Evolutionary conservation across 2,329 filamentous ascomycete genomes (phyloP).

Genomic region (Aspergillus intermedius): DNA sequence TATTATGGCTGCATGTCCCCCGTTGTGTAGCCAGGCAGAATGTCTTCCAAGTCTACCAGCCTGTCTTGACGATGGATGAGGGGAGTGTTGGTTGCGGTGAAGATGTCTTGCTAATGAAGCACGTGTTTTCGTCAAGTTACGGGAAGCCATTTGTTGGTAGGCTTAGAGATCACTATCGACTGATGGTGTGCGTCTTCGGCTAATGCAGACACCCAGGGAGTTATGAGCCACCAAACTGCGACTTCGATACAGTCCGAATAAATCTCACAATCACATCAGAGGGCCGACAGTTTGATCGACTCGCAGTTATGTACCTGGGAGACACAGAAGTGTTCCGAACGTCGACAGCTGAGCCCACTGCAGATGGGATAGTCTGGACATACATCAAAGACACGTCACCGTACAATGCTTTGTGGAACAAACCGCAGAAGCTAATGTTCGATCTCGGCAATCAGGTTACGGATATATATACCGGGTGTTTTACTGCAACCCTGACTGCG

Average conservation of each 20-base stretch:
- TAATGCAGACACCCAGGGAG: constrained; percentile 38
- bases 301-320: constrained; percentile 68
- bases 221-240: constrained; percentile 61
- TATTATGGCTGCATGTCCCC: not conserved
- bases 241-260: constrained; percentile 67
- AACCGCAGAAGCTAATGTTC: constrained; percentile 68
- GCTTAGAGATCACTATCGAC: constrained; percentile 14
- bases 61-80: constrained; percentile 48
- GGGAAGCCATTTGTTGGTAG: constrained; percentile 65
- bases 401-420: constrained; percentile 62
- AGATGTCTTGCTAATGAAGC: constrained; percentile 57
- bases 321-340: constrained; percentile 78
- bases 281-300: constrained; percentile 69
- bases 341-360: constrained; percentile 71
- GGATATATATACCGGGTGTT: constrained; percentile 63
- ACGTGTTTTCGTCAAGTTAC: constrained; percentile 67
- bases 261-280: constrained; percentile 67
- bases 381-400: constrained; percentile 74
- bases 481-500: constrained; percentile 68
- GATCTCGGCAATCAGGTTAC: constrained; percentile 70
- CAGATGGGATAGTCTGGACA: constrained; percentile 64
- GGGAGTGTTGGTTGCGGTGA: constrained; percentile 15
- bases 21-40: constrained; percentile 26
- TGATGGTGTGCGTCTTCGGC: not conserved
- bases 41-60: constrained; percentile 64